A percentile compares a stretch with the other conserved stretches of the same genome.
Evolutionary conservation across 169 alveolate genomes (phyloP).

Genomic region (Plasmodium gallinaceum): DNA sequence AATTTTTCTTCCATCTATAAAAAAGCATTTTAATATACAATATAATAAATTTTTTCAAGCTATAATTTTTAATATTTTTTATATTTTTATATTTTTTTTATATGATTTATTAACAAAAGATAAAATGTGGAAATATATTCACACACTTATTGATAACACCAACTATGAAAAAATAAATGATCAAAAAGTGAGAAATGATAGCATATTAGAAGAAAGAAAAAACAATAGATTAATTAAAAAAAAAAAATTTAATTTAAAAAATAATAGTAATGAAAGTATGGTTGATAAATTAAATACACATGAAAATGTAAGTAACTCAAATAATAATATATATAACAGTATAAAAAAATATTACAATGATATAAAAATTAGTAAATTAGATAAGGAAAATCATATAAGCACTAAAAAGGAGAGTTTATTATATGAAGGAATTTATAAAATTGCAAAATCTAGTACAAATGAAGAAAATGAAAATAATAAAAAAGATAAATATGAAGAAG

Average conservation of each 20-base stretch:
- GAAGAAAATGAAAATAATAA: conserved; percentile 1
- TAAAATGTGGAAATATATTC: conserved; percentile 31
- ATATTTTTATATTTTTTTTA: conserved; percentile 41
- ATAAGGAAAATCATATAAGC: conserved; percentile 5
- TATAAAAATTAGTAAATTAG: conserved; percentile 12
- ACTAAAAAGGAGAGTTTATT: conserved; percentile 16
- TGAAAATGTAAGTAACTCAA: background rate
- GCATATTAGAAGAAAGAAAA: background rate
- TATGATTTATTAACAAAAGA: conserved; percentile 49
- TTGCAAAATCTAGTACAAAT: conserved; percentile 27
- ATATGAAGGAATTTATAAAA: conserved; percentile 13
- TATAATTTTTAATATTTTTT: conserved; percentile 48
- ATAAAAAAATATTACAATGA: conserved; percentile 61
- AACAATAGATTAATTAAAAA: background rate
- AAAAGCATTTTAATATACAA: conserved; percentile 65
- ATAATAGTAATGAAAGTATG: background rate
- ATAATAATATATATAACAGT: conserved; percentile 25
- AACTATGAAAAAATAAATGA: background rate
- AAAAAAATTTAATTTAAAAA: conserved; percentile 14
- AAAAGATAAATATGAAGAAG: background rate
- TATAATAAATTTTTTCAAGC: conserved; percentile 75
- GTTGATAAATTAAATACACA: background rate
- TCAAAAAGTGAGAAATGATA: background rate
- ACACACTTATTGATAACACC: conserved; percentile 23
- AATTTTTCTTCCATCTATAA: conserved; percentile 52